Conservation (phyloP, 2,329 filamentous ascomycete species). For the Rhynchosporium graminicola region DNA sequence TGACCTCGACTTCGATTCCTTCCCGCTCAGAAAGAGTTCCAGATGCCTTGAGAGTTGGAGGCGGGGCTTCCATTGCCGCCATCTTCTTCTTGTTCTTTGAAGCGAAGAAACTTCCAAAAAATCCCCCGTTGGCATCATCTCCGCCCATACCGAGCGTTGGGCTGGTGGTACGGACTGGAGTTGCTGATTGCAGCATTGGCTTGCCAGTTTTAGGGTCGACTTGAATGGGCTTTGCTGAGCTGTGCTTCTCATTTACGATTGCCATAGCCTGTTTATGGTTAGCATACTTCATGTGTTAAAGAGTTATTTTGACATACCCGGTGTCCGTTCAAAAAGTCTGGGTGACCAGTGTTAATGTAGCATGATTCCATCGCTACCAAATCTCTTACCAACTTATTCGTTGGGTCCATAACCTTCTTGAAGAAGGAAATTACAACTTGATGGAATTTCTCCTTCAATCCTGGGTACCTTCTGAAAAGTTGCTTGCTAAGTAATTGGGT, state of each 20-base stretch:
- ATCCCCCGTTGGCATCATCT: constrained; percentile 66
- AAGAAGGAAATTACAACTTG: constrained; percentile 90
- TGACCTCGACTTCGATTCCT: constrained; percentile 94
- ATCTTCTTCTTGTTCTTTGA: constrained; percentile 99
- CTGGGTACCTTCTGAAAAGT: constrained; percentile 90
- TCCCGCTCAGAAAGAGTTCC: constrained; percentile 93
- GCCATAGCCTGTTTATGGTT: constrained; percentile 73
- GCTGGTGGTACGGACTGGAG: constrained; percentile 72
- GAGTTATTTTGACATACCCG: constrained; percentile 53
- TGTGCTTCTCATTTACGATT: constrained; percentile 92
- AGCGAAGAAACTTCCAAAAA: constrained; percentile 98
- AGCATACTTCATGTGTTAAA: constrained; percentile 21
- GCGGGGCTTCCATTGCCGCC: constrained; percentile 97
- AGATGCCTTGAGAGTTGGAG: constrained; percentile 88
- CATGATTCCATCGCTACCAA: constrained; percentile 93
- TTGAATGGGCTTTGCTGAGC: constrained; percentile 79
- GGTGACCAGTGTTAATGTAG: constrained; percentile 98
- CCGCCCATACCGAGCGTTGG: constrained; percentile 61
- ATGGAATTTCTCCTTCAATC: constrained; percentile 95
- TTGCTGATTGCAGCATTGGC: constrained; percentile 66
- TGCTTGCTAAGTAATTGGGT: constrained; percentile 85
- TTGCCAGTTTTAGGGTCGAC: constrained; percentile 99
- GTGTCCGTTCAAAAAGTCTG: constrained; percentile 95
- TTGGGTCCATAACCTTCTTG: constrained; percentile 97
- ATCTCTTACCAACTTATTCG: constrained; percentile 93